Percentiles rank a stretch among this genome's conserved stretches.
These are phyloP conservation scores for Athelia psychrophila DNA, from an alignment of 1,284 basidiomycete species.

Conservation along the genomic window DNA sequence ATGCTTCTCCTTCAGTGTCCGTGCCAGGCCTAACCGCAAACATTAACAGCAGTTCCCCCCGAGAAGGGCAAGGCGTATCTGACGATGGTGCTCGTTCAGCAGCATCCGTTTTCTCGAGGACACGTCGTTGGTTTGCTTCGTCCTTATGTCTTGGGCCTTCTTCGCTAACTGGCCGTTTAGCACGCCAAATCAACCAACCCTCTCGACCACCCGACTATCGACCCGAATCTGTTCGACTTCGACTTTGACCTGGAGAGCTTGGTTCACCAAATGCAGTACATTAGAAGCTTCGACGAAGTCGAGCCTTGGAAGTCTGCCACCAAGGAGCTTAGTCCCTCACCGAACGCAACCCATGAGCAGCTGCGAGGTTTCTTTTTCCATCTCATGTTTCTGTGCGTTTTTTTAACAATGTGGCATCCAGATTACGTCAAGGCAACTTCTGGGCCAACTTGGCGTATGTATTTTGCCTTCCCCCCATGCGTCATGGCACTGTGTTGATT, in stretches of 20 bases:
- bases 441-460: no score
- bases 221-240: slow-evolving; percentile 35
- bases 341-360: slow-evolving; percentile 8
- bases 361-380: slow-evolving; percentile 2
- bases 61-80: slow-evolving; percentile 17
- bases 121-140: slow-evolving; percentile 1
- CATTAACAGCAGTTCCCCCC: slow-evolving; percentile 8
- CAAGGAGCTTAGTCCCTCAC: slow-evolving; percentile 6
- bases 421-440: no score
- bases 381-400: no score
- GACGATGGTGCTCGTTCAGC: slow-evolving; percentile 6
- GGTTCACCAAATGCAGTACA: slow-evolving; percentile 34
- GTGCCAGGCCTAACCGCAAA: slow-evolving; percentile 1
- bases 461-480: no score
- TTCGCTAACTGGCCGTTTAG: no score
- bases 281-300: slow-evolving; percentile 27
- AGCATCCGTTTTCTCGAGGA: slow-evolving; percentile 13
- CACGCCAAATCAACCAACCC: slow-evolving; percentile 27
- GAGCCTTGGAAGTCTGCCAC: slow-evolving; percentile 5
- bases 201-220: slow-evolving; percentile 28
- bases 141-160: no score
- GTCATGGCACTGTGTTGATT: no score
- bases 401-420: no score
- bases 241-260: slow-evolving; percentile 34
- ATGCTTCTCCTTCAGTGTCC: slow-evolving; percentile 3